Evolutionary conservation across 2,329 filamentous ascomycete genomes (phyloP), one percentile per base, ranked within the genome.

Genomic region (Arthroderma uncinatum): DNA sequence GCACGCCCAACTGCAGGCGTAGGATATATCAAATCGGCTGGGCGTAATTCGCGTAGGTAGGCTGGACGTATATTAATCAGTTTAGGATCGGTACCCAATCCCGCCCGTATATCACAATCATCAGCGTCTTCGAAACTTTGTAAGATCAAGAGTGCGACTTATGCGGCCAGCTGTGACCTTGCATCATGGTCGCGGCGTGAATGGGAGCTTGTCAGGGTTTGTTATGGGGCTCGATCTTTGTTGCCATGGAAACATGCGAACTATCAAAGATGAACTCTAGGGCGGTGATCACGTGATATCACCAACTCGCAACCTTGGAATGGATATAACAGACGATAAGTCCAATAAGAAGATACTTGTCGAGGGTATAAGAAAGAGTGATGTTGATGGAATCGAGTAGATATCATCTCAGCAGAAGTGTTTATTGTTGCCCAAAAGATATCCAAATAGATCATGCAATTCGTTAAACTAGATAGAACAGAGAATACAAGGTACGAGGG

Each of bases 141-240:
- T 54, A 9, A 23, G 21, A 40, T 54, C 36, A 28, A n/a, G 16
- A 48, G 28, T 23, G 19, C 16, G 50, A 21, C 42, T 36, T 53
- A 36, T 53, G 30, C 36, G 50, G 16, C 50, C 50, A 8, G n/a
- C 53, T 40, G 37, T 40, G 53, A 55, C 37, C 37, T 55, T 23
- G 53, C 34, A 42, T 48, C 44, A 30, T 48, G 16, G 40, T 47
- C 25, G 25, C n/a, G 25, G 16, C 25, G 14, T 56, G 54, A 34
- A 14, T 39, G 34, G 8, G 25, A 52, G 21, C 47, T 34, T 16
- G 10, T 48, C 25, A 23, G 47, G 25, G 25, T 30, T 25, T 34
- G 16, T 52, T 52, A 16, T 34, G 25, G 5, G 30, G 37, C 34
- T 37, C 30, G 9, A 2, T 16, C 52, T 2, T 37, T 14, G 33